A percentile compares a stretch with the other conserved stretches of the same genome.
Conservation (phyloP, 1,284 basidiomycete genomes). For the Hypsizygus ulmarius region DNA sequence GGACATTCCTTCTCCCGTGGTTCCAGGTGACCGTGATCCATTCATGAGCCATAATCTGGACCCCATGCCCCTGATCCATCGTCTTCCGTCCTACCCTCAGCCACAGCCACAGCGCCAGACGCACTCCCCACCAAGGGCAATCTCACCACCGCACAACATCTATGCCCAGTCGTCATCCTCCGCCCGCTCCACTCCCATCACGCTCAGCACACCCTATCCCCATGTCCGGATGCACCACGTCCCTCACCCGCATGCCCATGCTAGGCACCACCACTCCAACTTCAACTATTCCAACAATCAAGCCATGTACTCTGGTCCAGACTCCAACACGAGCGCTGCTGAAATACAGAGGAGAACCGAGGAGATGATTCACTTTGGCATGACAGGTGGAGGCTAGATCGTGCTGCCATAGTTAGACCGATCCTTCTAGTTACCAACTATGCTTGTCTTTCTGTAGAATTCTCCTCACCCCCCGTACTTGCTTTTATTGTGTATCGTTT, state of each 20-base stretch:
- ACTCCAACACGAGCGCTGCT: slow-evolving; percentile 26
- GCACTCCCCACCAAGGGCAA: slow-evolving; percentile 17
- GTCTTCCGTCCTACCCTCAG: slow-evolving; percentile 23
- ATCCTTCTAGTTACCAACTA: too few relatives aligned
- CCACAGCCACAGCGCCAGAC: slow-evolving; percentile 20
- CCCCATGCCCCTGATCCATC: slow-evolving; percentile 15
- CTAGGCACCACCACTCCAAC: slow-evolving; percentile 57
- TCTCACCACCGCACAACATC: slow-evolving; percentile 15
- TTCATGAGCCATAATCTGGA: slow-evolving; percentile 14
- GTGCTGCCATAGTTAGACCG: slow-evolving; percentile 15
- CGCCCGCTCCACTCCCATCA: slow-evolving; percentile 36
- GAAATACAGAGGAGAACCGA: slow-evolving; percentile 44
- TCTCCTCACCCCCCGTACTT: slow-evolving; percentile 12
- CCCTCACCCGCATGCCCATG: slow-evolving; percentile 72
- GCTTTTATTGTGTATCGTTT: slow-evolving; percentile 12
- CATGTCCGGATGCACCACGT: slow-evolving; percentile 66
- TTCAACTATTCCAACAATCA: slow-evolving; percentile 45
- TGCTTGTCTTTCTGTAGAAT: slow-evolving; percentile 13
- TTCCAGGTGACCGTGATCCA: slow-evolving; percentile 15
- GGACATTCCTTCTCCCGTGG: slow-evolving; percentile 25
- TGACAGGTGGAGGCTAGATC: slow-evolving; percentile 27
- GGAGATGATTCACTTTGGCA: slow-evolving; percentile 47
- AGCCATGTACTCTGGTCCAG: slow-evolving; percentile 32
- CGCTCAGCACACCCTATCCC: slow-evolving; percentile 53
- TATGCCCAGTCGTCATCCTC: slow-evolving; percentile 20